phyloP scores from a whole-genome alignment of 148 eudicot species.

The Talinum fruticosum region DNA sequence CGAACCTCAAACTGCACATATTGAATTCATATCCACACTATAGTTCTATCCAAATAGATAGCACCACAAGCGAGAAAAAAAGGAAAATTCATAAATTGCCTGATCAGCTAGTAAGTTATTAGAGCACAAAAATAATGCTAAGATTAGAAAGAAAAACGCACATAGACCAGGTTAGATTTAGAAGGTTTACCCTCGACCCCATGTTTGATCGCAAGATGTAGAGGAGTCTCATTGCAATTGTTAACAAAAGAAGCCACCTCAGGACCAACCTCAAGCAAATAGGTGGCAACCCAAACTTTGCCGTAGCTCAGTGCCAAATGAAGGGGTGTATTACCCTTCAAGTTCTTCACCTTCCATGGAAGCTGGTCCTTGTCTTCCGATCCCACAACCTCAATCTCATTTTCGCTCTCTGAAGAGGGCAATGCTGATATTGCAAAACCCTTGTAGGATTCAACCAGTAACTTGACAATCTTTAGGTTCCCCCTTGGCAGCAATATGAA shows the following conservation, averaged over 20 bases:
- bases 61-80: too few species aligned
- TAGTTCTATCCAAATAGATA: too few species aligned
- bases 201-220: conserved; percentile 21
- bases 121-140: too few species aligned
- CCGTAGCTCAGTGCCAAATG: conserved; percentile 18
- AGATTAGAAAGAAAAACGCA: too few species aligned
- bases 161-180: not conserved
- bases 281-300: conserved; percentile 5
- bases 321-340: conserved; percentile 18
- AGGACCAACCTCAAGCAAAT: conserved; percentile 10
- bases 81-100: too few species aligned
- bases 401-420: not conserved
- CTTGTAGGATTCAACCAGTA: conserved; percentile 9
- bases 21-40: too few species aligned
- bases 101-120: too few species aligned
- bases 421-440: not conserved
- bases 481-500: conserved; percentile 23
- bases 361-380: not conserved
- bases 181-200: conserved; percentile 7
- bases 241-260: not conserved
- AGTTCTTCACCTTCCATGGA: conserved; percentile 16
- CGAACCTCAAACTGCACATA: too few species aligned
- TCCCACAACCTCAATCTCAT: not conserved
- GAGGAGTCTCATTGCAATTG: conserved; percentile 10
- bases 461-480: not conserved